Evolutionary conservation across 176 grass and related monocot species (phyloP).

Genomic region (Ensete ventricosum): DNA sequence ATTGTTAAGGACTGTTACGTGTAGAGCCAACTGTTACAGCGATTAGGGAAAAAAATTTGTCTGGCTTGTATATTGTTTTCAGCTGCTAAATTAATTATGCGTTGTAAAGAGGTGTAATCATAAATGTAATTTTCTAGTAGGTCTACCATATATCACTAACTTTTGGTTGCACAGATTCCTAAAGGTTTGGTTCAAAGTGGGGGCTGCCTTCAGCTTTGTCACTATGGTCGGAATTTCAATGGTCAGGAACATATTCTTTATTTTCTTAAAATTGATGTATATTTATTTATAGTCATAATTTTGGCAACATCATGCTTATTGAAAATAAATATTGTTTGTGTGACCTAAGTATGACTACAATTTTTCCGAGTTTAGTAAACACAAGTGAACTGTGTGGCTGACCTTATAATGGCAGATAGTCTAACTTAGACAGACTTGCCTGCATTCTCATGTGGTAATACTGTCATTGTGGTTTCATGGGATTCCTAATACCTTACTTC

Average conservation of each 20-base stretch:
- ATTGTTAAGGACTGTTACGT: too few species aligned
- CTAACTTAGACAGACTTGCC: not conserved
- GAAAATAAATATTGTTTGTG: not conserved
- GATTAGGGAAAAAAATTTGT: not conserved
- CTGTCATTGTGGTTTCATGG: not conserved
- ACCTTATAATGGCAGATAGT: too few species aligned
- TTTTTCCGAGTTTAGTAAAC: not conserved
- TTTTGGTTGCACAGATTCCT: slow-evolving; percentile 35
- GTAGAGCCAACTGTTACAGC: too few species aligned
- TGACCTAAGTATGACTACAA: not conserved
- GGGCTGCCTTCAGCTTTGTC: slow-evolving; percentile 52
- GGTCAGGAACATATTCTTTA: slow-evolving; percentile 39
- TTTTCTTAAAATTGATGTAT: slow-evolving; percentile 4
- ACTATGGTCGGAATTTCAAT: slow-evolving; percentile 51
- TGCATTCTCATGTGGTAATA: not conserved
- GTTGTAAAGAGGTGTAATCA: not conserved
- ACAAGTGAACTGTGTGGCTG: not conserved
- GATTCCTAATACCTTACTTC: not conserved
- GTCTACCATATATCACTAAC: not conserved
- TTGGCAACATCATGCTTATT: too few species aligned
- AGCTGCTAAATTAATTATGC: not conserved
- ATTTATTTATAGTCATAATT: too few species aligned
- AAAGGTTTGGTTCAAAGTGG: slow-evolving; percentile 67
- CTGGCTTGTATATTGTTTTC: not conserved
- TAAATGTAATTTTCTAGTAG: not conserved